Percentiles rank a stretch among this genome's conserved stretches.
phyloP scores from a whole-genome alignment of 2,329 filamentous ascomycete species.

The Blumeriella jaapii region DNA sequence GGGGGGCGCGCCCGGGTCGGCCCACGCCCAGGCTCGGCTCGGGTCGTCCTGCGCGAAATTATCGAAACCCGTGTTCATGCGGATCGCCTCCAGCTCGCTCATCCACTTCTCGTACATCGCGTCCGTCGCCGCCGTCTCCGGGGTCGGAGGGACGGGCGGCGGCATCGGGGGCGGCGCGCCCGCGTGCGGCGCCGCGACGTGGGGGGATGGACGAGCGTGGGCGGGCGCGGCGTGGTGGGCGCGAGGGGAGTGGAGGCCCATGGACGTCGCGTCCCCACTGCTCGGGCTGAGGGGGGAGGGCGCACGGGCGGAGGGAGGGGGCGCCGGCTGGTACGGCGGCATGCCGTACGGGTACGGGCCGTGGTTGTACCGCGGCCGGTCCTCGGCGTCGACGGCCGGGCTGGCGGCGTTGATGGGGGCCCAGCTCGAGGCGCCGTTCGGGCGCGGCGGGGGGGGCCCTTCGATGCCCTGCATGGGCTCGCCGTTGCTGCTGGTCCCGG shows the following conservation, averaged over 20 bases:
- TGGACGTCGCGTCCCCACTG: slow-evolving; percentile 20
- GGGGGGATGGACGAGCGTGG: neutral
- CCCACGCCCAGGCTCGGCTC: neutral
- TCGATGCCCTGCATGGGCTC: slow-evolving; percentile 26
- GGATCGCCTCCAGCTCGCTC: slow-evolving; percentile 11
- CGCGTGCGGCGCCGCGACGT: neutral
- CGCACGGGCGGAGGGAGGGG: slow-evolving; percentile 16
- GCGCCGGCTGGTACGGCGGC: slow-evolving; percentile 16
- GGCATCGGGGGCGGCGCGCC: slow-evolving; percentile 1
- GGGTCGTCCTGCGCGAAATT: slow-evolving; percentile 12
- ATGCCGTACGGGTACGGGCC: slow-evolving; percentile 14
- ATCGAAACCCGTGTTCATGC: slow-evolving; percentile 14
- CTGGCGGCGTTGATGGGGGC: slow-evolving; percentile 21
- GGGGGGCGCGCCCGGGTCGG: neutral
- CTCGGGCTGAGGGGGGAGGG: slow-evolving; percentile 19
- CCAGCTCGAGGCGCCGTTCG: slow-evolving; percentile 18
- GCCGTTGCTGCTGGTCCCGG: slow-evolving; percentile 15
- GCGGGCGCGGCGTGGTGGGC: slow-evolving; percentile 2
- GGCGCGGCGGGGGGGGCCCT: slow-evolving; percentile 11
- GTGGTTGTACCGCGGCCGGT: slow-evolving; percentile 16
- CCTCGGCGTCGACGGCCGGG: slow-evolving; percentile 17
- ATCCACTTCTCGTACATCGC: slow-evolving; percentile 12
- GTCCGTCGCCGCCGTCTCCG: slow-evolving; percentile 1
- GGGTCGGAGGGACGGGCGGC: slow-evolving; percentile 8
- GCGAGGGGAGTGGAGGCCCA: slow-evolving; percentile 21